Evolutionary conservation across 768 basidiomycete species (phyloP), one percentile per base, ranked within the genome.

Genomic region (Psilocybe tampanensis): DNA sequence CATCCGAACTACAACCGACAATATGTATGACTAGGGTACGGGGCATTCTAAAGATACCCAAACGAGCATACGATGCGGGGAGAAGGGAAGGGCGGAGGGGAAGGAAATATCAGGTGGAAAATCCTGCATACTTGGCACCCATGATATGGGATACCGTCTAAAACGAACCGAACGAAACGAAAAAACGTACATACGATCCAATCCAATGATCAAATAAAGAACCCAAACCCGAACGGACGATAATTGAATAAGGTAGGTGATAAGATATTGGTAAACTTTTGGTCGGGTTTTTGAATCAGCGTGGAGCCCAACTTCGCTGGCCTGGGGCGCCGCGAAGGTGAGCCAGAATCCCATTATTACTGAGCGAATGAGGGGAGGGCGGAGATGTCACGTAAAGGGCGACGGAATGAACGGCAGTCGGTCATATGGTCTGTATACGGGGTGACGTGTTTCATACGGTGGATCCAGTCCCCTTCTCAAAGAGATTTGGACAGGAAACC

Each of bases 1-100:
- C 62, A 58, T 60, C 59, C 59, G 59, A 63, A 52, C 44, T 57
- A 63, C 26, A 55, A 49, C 62, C 62, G 56, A 58, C 29, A 26
- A 53, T 34, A 47, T 39, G 39, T 42, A 45, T 44, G 55, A 47
- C 44, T 49, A 60, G 54, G 56, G 59, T 54, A 60, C 26, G 59
- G 56, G 59, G 56, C 52, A 53, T 55, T 54, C 54, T 55, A 54
- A 48, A 59, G 49, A 52, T 54, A 60, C 51, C 33, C 47, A 23
- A 43, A 51, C 32, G 29, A 39, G 44, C 42, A 33, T 47, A 52
- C 39, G 45, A 53, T 52, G 59, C 43, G 47, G 50, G 59, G 52
- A n/a, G n/a, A n/a, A n/a, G n/a, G n/a, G n/a, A n/a, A n/a, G n/a
- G n/a, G n/a, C n/a, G n/a, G 36, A 21, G 43, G 43, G 48, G 22